Evolutionary conservation across 2,329 filamentous ascomycete species (phyloP), one percentile per base, ranked within the genome.

Genomic region (Stagonosporopsis rhizophila): DNA sequence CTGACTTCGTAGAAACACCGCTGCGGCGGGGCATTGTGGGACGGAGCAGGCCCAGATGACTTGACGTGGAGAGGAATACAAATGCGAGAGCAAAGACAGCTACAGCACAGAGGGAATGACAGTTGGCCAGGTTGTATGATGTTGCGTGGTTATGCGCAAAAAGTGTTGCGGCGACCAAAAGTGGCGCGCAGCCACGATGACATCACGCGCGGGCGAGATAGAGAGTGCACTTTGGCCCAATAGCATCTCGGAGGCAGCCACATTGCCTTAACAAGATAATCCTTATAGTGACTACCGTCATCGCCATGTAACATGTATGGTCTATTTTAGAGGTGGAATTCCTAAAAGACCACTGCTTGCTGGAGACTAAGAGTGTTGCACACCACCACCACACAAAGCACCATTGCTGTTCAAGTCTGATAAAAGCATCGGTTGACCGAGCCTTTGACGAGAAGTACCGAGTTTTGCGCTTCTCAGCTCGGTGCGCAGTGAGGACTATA

Each of bases 1-100:
- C 67, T 32, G 66, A 61, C 8, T 57, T 42, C 19, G 64, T 59
- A 19, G 65, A 58, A 11, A 59, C 52, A 23, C 49, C 61, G 38
- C 59, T 62, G 44, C 67, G 65, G 62, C 72, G 72, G 46, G 71
- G 70, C 74, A 76, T 76, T 11, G 49, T 58, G 47, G 32, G 7
- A 6, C 17, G 17, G n/a, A 30, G 38, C 19, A 55, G 14, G 49
- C 8, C 41, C 15, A 28, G 22, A 27, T 17, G 19, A 22, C 19
- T 20, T 20, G 28, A 32, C 20, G 17, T 12, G 6, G 46, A 38
- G 9, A 52, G 9, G 3, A 47, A 20, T 17, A 42, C 45, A 9
- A 60, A 4, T 15, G 12, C 6, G 2, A 52, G 2, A 34, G 19
- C 11, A 30, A 4, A 41, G 14, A 44, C 17, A 20, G 19, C 1